Evolutionary conservation across 257 asterid species (phyloP).

Genomic region (Parsonsia alboflavescens): DNA sequence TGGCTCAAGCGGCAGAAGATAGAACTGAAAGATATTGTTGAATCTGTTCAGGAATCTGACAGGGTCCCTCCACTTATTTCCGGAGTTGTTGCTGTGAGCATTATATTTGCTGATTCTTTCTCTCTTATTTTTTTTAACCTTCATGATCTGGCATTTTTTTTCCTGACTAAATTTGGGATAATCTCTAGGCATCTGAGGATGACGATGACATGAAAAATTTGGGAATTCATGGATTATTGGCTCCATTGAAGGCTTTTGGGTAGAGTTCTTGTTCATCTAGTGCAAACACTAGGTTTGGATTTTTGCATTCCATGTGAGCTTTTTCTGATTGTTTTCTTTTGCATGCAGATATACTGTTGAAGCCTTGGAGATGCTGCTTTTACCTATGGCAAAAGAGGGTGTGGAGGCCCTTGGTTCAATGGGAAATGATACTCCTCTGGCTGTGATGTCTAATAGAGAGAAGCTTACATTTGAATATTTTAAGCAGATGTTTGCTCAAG

Average conservation of each 20-base stretch:
- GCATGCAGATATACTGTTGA: constrained; percentile 76
- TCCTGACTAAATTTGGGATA: constrained; percentile 15
- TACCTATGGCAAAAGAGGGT: constrained; percentile 98
- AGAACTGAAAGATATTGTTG: constrained; percentile 78
- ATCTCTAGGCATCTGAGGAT: constrained; percentile 55
- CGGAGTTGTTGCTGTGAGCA: constrained; percentile 77
- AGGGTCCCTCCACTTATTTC: constrained; percentile 65
- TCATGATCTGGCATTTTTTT: not conserved
- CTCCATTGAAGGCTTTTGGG: constrained; percentile 96
- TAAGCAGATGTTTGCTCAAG: constrained; percentile 99
- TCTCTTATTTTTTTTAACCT: not conserved
- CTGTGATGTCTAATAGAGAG: constrained; percentile 97
- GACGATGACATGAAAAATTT: constrained; percentile 81
- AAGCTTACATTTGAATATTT: constrained; percentile 89
- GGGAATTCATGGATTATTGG: constrained; percentile 85
- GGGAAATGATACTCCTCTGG: constrained; percentile 99
- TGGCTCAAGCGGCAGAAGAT: constrained; percentile 88
- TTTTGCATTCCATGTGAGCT: constrained; percentile 5
- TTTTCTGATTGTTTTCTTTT: constrained; percentile 17
- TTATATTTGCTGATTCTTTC: constrained; percentile 18
- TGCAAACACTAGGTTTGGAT: not conserved
- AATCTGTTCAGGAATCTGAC: constrained; percentile 65
- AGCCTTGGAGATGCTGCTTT: constrained; percentile 86
- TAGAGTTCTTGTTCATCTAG: constrained; percentile 28
- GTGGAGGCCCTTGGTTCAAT: constrained; percentile 97